These are phyloP conservation scores for Guyanaporus albipodus DNA, from an alignment of 768 basidiomycete species.

Conservation along the genomic window DNA sequence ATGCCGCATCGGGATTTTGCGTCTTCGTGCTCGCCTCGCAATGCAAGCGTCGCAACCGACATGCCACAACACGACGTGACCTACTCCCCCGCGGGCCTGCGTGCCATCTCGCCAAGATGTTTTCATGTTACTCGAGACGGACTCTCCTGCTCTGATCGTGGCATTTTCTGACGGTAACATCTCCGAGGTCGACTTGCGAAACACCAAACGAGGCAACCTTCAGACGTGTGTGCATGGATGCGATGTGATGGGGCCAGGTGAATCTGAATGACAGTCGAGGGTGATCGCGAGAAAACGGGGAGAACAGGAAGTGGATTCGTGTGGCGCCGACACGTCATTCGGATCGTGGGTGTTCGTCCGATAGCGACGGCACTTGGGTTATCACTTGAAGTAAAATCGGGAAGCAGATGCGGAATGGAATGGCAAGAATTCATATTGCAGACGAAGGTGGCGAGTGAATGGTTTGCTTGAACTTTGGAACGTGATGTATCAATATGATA, in stretches of 20 bases:
- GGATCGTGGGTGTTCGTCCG: constrained; percentile 23
- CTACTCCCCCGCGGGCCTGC: constrained; percentile 42
- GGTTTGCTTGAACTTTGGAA: constrained; percentile 55
- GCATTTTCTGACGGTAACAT: constrained; percentile 50
- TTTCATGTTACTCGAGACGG: constrained; percentile 60
- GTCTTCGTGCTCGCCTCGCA: constrained; percentile 1
- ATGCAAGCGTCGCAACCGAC: constrained; percentile 4
- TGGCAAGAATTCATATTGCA: constrained; percentile 50
- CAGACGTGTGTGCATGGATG: constrained; percentile 22
- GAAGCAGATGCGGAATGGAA: constrained; percentile 45
- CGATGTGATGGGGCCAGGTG: constrained; percentile 14
- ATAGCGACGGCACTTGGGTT: constrained; percentile 35
- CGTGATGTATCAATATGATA: not conserved
- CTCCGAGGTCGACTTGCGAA: constrained; percentile 49
- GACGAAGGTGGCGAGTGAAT: constrained; percentile 30
- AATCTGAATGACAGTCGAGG: constrained; percentile 31
- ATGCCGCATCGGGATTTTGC: constrained; percentile 13
- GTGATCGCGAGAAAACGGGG: constrained; percentile 62
- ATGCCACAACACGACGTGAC: constrained; percentile 20
- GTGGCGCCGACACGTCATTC: constrained; percentile 23
- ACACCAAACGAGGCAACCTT: constrained; percentile 30
- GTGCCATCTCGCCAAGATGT: constrained; percentile 59
- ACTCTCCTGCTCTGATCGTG: constrained; percentile 57
- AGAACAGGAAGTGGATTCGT: constrained; percentile 60
- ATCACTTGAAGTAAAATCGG: too few species aligned